These are phyloP conservation scores for Plasmodium vivax DNA, from an alignment of 169 alveolate species.

Conservation along the genomic window DNA sequence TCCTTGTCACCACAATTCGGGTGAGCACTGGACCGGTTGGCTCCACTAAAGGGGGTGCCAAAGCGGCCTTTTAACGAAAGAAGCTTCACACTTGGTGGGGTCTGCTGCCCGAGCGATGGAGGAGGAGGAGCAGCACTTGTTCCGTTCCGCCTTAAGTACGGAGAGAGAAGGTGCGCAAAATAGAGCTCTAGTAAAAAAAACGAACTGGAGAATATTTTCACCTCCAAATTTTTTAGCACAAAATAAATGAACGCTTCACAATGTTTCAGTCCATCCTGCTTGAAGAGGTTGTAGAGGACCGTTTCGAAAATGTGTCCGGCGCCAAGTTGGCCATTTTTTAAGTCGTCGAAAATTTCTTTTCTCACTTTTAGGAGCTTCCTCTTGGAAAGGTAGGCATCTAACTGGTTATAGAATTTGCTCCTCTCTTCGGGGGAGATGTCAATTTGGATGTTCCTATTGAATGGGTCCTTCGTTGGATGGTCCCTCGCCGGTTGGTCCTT, in stretches of 20 bases:
- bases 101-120: neutral
- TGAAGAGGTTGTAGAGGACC: slow-evolving; percentile 29
- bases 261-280: slow-evolving; percentile 4
- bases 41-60: neutral
- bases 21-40: neutral
- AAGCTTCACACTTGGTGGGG: neutral
- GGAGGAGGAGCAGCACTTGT: neutral
- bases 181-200: slow-evolving; percentile 20
- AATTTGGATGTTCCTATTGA: neutral
- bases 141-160: neutral
- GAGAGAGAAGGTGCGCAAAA: neutral
- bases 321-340: neutral
- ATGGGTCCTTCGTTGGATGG: neutral
- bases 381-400: slow-evolving; percentile 34
- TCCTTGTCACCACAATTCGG: neutral
- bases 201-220: neutral
- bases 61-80: neutral
- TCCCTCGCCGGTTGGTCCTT: neutral
- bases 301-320: slow-evolving; percentile 7
- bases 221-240: slow-evolving; percentile 22
- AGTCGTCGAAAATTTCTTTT: slow-evolving; percentile 16
- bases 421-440: slow-evolving; percentile 23
- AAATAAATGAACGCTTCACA: slow-evolving; percentile 65
- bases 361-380: slow-evolving; percentile 44
- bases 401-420: slow-evolving; percentile 23